Evolutionary conservation across 495 filamentous ascomycete species (phyloP), one percentile per base, ranked within the genome.

Genomic region (Lophiotrema nucula): DNA sequence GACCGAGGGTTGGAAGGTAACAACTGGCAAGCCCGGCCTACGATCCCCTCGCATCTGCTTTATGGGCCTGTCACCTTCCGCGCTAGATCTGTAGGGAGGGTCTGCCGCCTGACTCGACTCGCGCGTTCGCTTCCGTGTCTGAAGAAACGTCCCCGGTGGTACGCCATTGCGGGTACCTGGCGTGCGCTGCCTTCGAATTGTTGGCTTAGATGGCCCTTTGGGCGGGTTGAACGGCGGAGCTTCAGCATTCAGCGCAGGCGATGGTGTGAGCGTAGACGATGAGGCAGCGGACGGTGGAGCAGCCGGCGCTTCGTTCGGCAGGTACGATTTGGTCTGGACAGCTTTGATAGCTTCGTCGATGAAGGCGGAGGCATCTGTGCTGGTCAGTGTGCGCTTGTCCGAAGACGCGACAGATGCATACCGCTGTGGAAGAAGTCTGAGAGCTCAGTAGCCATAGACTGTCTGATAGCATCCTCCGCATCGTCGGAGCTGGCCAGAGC

Each of bases 401-500:
- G 24, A 12, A 21, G 4, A 15, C 16, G 31, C 31, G n/a, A 23
- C 21, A 76, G 78, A 49, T 72, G 91, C 89, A 82, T 61, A 95
- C 88, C 73, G 84, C 82, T 6, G n/a, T n/a, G n/a, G n/a, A 98
- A 73, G 69, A 97, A 97, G 68, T 96, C 92, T 21, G 88, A 84
- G 42, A 97, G 79, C 64, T 91, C 88, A 41, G 84, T 81, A 62
- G 89, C 81, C 53, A 87, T 92, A 18, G 86, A 81, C 66, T 81
- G 77, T 66, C 85, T 83, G 31, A 95, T 85, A 47, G 85, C 79
- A 3, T 86, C 81, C n/a, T 82, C 80, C 19, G 84, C 79, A 57
- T 88, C 88, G 64, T 96, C 90, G 49, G 89, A 84, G 52, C 83
- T 83, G 27, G 96, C 77, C 10, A 98, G 82, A n/a, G 92, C 92